Base-by-base conservation (phyloP, 345 rosid genomes). In the Atalantia buxifolia region DNA sequence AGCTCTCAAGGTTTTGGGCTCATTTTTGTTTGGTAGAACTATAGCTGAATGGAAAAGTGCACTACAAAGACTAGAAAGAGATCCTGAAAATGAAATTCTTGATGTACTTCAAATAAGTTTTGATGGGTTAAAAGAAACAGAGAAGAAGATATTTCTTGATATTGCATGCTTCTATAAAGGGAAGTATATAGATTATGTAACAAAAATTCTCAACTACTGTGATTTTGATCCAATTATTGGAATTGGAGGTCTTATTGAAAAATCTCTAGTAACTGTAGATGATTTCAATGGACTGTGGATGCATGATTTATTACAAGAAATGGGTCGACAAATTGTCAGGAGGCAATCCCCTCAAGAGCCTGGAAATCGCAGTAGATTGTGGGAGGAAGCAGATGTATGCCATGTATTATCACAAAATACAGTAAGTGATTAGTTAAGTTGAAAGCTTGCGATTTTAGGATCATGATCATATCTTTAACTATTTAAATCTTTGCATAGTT, bases 221-320 rank as follows among this genome's bases (percentile, higher is more conserved):
- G 45, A 40, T 40, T 40, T 40, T 40, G 45, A 40, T 13, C 45
- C 45, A 40, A 40, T 40, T 40, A 40, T 40, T 40, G 45, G 45
- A 40, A 40, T 40, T 40, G 45, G 13, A 9, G 45, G 45, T 40
- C 77, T 74, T 16, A 28, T 61, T 19, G 38, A 24, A n/a, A 61
- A 60, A 38, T 74, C 77, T 3, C 77, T 61, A 7, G 25, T 61
- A 61, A 27, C 25, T 8, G 4, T 74, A 14, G 4, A 8, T 1
- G 10, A 36, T 12, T 13, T 35, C 22, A 24, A 25, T 12, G 10
- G 16, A 7, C 2, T 73, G 4, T 14, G 45, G 18, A 57, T 59
- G 66, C 31, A 72, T 59, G 76, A 59, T 72, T 33, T 72, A 21
- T 40, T 57, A 14, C 66, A 72, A 72, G 76, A 72, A 59, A 72